phyloP scores from a whole-genome alignment of 2,329 filamentous ascomycete genomes.

The Cercospora nicotianae region DNA sequence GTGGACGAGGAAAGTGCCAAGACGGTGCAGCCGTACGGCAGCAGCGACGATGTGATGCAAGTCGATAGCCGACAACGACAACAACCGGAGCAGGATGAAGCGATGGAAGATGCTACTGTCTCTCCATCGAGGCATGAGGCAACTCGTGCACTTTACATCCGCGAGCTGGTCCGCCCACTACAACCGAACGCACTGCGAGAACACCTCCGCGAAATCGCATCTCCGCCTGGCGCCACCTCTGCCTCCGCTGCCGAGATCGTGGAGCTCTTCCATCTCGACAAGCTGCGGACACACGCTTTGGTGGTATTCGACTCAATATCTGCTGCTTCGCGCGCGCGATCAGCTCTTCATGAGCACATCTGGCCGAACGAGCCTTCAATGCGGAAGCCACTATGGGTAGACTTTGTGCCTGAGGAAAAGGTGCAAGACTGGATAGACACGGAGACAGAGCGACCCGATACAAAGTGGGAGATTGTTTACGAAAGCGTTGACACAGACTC shows the following conservation, averaged over 20 bases:
- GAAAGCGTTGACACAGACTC: slow-evolving; percentile 52
- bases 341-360: slow-evolving; percentile 70
- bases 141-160: slow-evolving; percentile 78
- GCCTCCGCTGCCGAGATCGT: slow-evolving; percentile 54
- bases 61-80: slow-evolving; percentile 17
- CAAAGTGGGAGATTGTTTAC: slow-evolving; percentile 74
- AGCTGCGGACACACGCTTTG: slow-evolving; percentile 85
- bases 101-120: neutral
- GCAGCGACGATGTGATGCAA: slow-evolving; percentile 36
- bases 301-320: slow-evolving; percentile 67
- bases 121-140: slow-evolving; percentile 45
- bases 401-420: slow-evolving; percentile 79
- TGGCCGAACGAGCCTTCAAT: slow-evolving; percentile 82
- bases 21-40: slow-evolving; percentile 29
- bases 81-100: slow-evolving; percentile 3
- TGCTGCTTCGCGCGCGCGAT: slow-evolving; percentile 74
- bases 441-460: slow-evolving; percentile 54
- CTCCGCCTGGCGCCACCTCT: slow-evolving; percentile 48
- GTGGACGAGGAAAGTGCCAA: slow-evolving; percentile 20
- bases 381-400: slow-evolving; percentile 80
- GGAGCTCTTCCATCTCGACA: slow-evolving; percentile 73
- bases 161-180: slow-evolving; percentile 84
- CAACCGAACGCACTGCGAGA: slow-evolving; percentile 65
- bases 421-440: slow-evolving; percentile 70
- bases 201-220: slow-evolving; percentile 69